Evolutionary conservation across 306 rosid genomes (phyloP).

Genomic region (Arachis stenosperma): DNA sequence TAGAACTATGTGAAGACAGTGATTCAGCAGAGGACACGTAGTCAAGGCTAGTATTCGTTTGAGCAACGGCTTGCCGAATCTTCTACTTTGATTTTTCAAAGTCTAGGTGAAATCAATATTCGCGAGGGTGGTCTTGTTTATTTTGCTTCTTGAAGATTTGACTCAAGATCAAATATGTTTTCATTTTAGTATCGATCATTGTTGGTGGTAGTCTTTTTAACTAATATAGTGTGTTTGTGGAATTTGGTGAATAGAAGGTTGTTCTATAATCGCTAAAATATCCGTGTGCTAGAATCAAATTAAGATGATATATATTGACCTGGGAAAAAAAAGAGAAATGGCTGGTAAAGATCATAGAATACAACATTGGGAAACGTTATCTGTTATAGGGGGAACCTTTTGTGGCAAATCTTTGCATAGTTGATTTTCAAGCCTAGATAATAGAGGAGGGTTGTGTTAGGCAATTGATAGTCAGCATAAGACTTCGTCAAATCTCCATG

Average conservation of each 20-base stretch:
- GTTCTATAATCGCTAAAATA: not conserved
- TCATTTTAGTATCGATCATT: not conserved
- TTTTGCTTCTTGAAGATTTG: not conserved
- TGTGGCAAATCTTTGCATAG: not conserved
- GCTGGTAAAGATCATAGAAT: not conserved
- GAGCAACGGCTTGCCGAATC: not conserved
- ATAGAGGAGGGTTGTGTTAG: not conserved
- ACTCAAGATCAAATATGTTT: not conserved
- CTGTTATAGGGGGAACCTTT: not conserved
- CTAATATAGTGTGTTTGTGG: not conserved
- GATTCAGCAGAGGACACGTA: not conserved
- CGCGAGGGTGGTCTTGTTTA: not conserved
- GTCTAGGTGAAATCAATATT: constrained; percentile 1
- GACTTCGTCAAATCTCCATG: not conserved
- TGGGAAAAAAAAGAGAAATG: constrained; percentile 8
- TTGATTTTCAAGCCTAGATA: not conserved
- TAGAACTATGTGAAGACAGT: constrained; percentile 7
- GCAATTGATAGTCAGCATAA: not conserved
- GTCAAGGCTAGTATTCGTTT: not conserved
- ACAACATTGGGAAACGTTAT: not conserved
- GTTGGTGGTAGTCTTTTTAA: constrained; percentile 2
- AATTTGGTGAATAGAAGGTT: not conserved
- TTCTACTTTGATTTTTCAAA: not conserved
- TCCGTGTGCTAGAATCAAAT: constrained; percentile 19
- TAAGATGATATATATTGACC: constrained; percentile 22